These are phyloP conservation scores for Xylariaceae sp. DNA, from an alignment of 2,329 filamentous ascomycete genomes.

Conservation along the genomic window DNA sequence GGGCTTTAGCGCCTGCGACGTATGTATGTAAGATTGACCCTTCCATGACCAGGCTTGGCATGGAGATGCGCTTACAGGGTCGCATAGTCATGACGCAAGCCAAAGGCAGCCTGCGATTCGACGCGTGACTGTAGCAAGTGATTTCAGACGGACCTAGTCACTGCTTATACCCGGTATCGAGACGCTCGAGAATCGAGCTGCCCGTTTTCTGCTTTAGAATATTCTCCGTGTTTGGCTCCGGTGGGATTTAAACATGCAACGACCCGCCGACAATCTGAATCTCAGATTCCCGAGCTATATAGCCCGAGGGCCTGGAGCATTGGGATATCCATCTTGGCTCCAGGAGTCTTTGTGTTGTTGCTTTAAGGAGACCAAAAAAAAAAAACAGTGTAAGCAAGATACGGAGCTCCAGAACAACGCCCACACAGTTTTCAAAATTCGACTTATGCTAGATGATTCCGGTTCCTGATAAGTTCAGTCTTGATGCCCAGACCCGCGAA, in stretches of 20 bases:
- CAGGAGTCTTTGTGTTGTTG: conserved; percentile 38
- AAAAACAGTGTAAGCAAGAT: too few relatives aligned
- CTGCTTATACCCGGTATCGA: conserved; percentile 34
- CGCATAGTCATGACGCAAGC: conserved; percentile 36
- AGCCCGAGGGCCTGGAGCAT: conserved; percentile 12
- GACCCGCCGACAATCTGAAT: conserved; percentile 1
- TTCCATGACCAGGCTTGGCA: conserved; percentile 4
- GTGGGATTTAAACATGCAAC: neutral
- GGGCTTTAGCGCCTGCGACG: conserved; percentile 29
- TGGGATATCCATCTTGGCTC: conserved; percentile 39
- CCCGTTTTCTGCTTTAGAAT: neutral
- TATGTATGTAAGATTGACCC: conserved; percentile 13
- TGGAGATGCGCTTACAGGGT: conserved; percentile 18
- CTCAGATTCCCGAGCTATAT: conserved; percentile 17
- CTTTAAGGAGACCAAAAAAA: too few relatives aligned
- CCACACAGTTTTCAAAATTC: too few relatives aligned
- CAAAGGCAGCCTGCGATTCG: conserved; percentile 40
- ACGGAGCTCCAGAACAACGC: too few relatives aligned
- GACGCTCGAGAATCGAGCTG: conserved; percentile 4
- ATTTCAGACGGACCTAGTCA: conserved; percentile 23
- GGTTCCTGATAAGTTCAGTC: too few relatives aligned
- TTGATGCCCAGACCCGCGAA: too few relatives aligned
- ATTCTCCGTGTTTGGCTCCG: conserved; percentile 9
- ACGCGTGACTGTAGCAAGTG: conserved; percentile 34
- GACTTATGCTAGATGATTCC: too few relatives aligned